Conservation (phyloP, 2,329 filamentous ascomycete species). For the Emmonsiellopsis sp. region DNA sequence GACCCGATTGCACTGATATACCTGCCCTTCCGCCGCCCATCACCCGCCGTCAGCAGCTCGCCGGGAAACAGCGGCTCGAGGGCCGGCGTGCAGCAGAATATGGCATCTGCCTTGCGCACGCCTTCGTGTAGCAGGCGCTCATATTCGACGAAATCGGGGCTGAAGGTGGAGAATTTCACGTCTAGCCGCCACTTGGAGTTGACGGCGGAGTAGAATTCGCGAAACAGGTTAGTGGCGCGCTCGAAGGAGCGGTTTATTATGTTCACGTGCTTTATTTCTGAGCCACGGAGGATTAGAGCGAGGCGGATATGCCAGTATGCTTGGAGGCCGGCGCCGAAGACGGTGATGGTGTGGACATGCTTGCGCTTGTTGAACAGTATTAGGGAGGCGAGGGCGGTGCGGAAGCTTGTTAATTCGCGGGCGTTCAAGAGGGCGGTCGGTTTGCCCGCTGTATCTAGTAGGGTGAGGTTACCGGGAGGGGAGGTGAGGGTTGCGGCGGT, state of each 20-base stretch:
- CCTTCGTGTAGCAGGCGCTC: constrained; percentile 61
- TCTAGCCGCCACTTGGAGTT: constrained; percentile 53
- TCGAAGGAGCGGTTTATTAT: constrained; percentile 63
- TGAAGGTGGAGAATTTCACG: constrained; percentile 60
- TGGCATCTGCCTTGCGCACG: constrained; percentile 60
- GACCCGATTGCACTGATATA: constrained; percentile 36
- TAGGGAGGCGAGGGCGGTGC: constrained; percentile 52
- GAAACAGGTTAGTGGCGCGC: constrained; percentile 37
- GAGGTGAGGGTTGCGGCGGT: constrained; percentile 32
- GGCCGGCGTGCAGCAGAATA: constrained; percentile 83
- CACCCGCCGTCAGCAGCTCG: constrained; percentile 52
- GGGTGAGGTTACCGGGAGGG: constrained; percentile 48
- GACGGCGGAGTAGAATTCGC: constrained; percentile 44
- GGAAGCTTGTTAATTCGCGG: constrained; percentile 59
- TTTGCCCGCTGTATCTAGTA: constrained; percentile 49
- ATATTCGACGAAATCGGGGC: constrained; percentile 62
- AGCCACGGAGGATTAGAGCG: constrained; percentile 56
- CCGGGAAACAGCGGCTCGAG: constrained; percentile 65
- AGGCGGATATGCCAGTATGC: constrained; percentile 92
- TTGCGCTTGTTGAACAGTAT: constrained; percentile 56
- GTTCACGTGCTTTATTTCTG: constrained; percentile 67
- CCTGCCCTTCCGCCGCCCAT: constrained; percentile 35
- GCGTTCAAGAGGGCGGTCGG: constrained; percentile 57
- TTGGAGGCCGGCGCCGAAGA: constrained; percentile 83
- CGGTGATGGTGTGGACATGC: constrained; percentile 63